Conservation (phyloP, 352 stramenopile genomes). For the Thraustochytrium sp. region DNA sequence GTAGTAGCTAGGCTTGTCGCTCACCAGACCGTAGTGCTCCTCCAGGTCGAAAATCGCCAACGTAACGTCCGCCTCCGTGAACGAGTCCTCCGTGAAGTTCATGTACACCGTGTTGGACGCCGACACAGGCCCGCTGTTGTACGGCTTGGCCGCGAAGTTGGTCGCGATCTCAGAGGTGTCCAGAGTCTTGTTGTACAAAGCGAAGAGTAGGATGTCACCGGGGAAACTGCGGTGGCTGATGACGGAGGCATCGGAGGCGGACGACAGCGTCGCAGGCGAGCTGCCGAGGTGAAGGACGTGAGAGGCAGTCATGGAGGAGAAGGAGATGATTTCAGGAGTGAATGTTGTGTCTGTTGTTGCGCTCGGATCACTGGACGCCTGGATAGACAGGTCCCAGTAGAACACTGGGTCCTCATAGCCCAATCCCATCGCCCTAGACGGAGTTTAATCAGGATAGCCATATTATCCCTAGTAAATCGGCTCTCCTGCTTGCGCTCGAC, state of each 20-base stretch:
- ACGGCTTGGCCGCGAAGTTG: background rate
- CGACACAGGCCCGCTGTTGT: background rate
- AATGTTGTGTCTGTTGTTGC: background rate
- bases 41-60: background rate
- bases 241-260: no score
- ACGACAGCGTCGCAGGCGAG: background rate
- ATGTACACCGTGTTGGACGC: background rate
- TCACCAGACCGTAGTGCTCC: background rate
- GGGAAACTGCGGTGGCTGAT: background rate
- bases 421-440: no score
- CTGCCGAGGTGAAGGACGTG: constrained; percentile 12
- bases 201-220: background rate
- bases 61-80: background rate
- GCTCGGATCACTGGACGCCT: no score
- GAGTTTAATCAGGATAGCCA: no score
- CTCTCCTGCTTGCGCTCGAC: no score
- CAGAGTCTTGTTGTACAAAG: background rate
- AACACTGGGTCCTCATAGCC: no score
- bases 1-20: background rate
- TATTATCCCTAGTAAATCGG: no score
- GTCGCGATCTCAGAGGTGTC: background rate
- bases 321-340: background rate
- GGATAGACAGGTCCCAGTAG: no score
- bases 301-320: background rate
- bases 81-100: background rate